Evolutionary conservation across 2,329 filamentous ascomycete species (phyloP), one percentile per base, ranked within the genome.

Genomic region (Leptosphaerulina australis): DNA sequence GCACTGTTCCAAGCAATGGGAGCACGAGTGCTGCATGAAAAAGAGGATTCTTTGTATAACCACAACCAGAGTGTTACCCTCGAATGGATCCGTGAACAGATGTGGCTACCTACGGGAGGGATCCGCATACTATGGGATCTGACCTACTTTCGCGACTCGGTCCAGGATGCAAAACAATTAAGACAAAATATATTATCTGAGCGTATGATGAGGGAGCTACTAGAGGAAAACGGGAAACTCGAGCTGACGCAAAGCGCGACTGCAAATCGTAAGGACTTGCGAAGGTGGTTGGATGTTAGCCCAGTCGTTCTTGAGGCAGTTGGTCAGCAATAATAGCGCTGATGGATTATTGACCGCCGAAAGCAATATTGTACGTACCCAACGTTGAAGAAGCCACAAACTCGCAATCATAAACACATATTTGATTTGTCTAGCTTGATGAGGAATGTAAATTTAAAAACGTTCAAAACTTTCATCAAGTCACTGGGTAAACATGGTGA

Each of bases 51-150:
- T 2, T 4, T 37, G 2, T 11, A 24, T 14, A 24, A 24, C 18
- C n/a, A 24, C 5, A n/a, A 30, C 12, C 18, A 22, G 5, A 21
- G 10, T 5, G n/a, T 26, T 3, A 44, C 44, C 4, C 44, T 53
- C n/a, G 34, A 25, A 3, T 53, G 50, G 50, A 20, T 48, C 7
- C 21, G 20, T 3, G 24, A 9, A 3, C 38, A 43, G 21, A 11
- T 38, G 6, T 20, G 14, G 25, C 35, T 50, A 12, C 40, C 44
- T 3, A 8, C 9, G 2, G 29, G 25, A n/a, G 29, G 24, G 6
- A 34, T 33, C 5, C 29, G 15, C 5, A 21, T 44, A 2, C 21
- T 21, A 8, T 53, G 50, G 50, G 50, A 53, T 10, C 2, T 53
- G 18, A 48, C 39, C 12, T 15, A 48, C 10, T 44, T 41, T 8